These are phyloP conservation scores for Ceratobasidium sp. DNA, from an alignment of 1,284 basidiomycete genomes.

Conservation along the genomic window DNA sequence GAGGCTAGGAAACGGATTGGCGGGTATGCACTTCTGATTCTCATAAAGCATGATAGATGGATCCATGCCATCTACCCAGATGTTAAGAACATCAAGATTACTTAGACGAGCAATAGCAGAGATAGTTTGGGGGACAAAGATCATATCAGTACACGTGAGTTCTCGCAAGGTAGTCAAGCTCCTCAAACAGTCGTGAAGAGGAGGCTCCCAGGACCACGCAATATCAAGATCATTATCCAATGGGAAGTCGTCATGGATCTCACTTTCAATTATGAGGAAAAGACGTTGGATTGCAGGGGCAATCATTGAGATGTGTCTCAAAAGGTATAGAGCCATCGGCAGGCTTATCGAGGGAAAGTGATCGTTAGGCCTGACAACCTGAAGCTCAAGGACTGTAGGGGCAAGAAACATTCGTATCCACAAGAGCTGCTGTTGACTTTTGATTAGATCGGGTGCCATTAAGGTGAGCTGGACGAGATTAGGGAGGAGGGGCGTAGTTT, in stretches of 20 bases:
- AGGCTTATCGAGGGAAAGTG: background rate
- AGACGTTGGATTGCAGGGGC: background rate
- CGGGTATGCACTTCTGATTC: background rate
- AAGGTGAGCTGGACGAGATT: constrained; percentile 13
- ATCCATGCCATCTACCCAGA: background rate
- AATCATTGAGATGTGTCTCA: background rate
- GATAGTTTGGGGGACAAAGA: background rate
- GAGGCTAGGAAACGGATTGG: background rate
- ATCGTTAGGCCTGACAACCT: background rate
- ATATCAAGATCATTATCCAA: no score
- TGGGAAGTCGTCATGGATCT: no score
- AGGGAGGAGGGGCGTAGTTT: constrained; percentile 3
- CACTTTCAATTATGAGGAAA: background rate
- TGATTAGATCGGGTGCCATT: background rate
- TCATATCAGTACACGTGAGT: background rate
- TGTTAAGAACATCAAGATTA: constrained; percentile 7
- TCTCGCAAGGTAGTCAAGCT: background rate
- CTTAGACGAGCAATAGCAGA: background rate
- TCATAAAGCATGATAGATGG: background rate
- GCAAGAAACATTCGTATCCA: constrained; percentile 19
- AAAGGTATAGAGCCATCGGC: background rate
- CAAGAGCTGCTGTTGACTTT: constrained; percentile 7
- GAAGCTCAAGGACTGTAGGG: constrained; percentile 8
- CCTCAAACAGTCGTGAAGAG: background rate
- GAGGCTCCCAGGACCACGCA: background rate